These are phyloP conservation scores for Sisymbrium irio DNA, from an alignment of 345 rosid genomes.

Conservation along the genomic window DNA sequence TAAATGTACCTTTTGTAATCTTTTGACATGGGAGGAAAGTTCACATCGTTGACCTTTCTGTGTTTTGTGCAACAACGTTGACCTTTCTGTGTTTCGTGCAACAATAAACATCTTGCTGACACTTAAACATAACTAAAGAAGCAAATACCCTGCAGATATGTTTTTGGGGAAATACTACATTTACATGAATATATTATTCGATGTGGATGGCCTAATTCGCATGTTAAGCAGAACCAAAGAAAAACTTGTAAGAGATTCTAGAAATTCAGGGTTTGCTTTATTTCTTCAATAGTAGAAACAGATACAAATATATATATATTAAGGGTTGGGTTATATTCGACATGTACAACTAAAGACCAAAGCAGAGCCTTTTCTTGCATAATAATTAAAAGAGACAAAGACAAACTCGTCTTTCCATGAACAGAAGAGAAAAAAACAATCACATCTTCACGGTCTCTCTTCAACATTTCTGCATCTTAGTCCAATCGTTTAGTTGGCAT, in stretches of 20 bases:
- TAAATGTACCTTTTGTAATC: constrained; percentile 3
- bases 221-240: neutral
- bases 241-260: constrained; percentile 17
- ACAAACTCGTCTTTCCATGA: constrained; percentile 28
- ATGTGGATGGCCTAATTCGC: neutral
- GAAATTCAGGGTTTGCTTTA: constrained; percentile 37
- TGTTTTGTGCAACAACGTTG: neutral
- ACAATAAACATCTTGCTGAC: neutral
- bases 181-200: no score
- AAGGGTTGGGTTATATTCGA: constrained; percentile 22
- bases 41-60: neutral
- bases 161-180: no score
- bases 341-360: constrained; percentile 34
- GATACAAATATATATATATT: constrained; percentile 22
- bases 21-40: neutral
- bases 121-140: neutral
- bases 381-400: constrained; percentile 14
- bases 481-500: constrained; percentile 38
- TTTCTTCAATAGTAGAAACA: constrained; percentile 30
- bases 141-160: no score
- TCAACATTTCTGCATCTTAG: constrained; percentile 19
- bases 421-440: neutral
- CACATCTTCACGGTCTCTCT: constrained; percentile 24
- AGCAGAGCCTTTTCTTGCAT: constrained; percentile 2
- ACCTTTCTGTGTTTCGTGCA: neutral